Conservation (phyloP, 257 asterid species). For the Nyctanthes arbortristis region DNA sequence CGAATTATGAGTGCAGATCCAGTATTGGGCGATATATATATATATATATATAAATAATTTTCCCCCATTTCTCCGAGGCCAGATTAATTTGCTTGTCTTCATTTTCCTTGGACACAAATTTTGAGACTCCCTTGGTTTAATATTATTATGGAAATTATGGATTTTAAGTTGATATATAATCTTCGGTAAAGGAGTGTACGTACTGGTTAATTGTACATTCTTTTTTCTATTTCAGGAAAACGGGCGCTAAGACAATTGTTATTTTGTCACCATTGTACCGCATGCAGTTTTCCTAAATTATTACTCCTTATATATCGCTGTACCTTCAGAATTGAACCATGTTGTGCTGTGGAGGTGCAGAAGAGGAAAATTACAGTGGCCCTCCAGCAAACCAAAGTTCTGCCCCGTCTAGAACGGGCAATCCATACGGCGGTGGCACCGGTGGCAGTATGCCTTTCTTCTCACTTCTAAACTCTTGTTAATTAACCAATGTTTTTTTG, state of each 20-base stretch:
- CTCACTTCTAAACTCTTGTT: not conserved
- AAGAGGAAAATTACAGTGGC: constrained; percentile 65
- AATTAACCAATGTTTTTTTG: not conserved
- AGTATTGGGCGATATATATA: not conserved
- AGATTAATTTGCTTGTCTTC: not conserved
- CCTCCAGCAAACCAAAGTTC: constrained; percentile 71
- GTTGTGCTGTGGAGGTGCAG: constrained; percentile 95
- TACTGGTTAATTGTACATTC: not conserved
- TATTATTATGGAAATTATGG: too few species aligned
- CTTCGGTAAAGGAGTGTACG: too few species aligned
- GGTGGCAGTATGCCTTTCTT: constrained; percentile 49
- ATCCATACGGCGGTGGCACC: constrained; percentile 55
- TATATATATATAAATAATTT: too few species aligned
- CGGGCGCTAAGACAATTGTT: constrained; percentile 17
- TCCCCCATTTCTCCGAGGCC: not conserved
- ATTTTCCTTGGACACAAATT: not conserved
- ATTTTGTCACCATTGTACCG: constrained; percentile 24
- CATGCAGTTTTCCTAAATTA: constrained; percentile 20
- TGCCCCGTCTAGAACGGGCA: constrained; percentile 74
- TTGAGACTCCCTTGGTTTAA: not conserved
- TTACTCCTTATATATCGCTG: constrained; percentile 19
- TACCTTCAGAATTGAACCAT: constrained; percentile 33
- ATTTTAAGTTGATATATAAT: not conserved
- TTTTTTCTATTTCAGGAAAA: constrained; percentile 19
- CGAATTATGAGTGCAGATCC: not conserved